phyloP scores from a whole-genome alignment of 257 asterid genomes.

The Scutellaria barbata region DNA sequence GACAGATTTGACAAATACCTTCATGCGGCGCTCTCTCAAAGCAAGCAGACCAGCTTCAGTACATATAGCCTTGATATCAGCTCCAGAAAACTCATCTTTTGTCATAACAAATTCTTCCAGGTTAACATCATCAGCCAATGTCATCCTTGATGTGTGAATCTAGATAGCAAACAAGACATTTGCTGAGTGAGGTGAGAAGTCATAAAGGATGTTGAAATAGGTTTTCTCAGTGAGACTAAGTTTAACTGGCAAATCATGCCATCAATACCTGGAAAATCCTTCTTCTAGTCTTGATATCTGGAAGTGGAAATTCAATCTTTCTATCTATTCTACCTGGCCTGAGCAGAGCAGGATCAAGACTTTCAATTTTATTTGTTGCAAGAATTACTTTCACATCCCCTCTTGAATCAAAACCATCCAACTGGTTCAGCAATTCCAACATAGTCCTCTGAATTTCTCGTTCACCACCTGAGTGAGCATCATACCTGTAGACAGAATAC shows the following conservation, averaged over 20 bases:
- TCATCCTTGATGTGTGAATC: conserved; percentile 96
- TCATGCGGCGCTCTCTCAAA: conserved; percentile 91
- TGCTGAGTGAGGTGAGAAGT: background rate
- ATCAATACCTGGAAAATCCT: conserved; percentile 77
- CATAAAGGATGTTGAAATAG: background rate
- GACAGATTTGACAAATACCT: conserved; percentile 48
- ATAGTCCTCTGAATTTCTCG: conserved; percentile 98
- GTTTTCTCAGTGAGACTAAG: background rate
- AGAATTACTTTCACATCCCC: conserved; percentile 96
- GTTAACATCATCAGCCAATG: conserved; percentile 88
- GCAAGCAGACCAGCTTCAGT: conserved; percentile 97
- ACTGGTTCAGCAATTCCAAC: conserved; percentile 86
- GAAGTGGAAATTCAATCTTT: conserved; percentile 89
- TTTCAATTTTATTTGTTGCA: conserved; percentile 87
- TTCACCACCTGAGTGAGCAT: conserved; percentile 97
- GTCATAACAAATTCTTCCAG: conserved; percentile 95
- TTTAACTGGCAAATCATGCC: conserved; percentile 18
- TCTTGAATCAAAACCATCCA: conserved; percentile 94
- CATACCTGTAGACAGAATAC: conserved; percentile 56
- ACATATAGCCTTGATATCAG: conserved; percentile 94
- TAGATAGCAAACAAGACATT: conserved; percentile 40
- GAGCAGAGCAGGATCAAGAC: conserved; percentile 91
- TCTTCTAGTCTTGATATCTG: conserved; percentile 87
- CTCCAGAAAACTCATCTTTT: conserved; percentile 92
- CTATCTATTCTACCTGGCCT: conserved; percentile 94